Evolutionary conservation across 345 rosid species (phyloP).

Genomic region (Boechera divaricarpa): DNA sequence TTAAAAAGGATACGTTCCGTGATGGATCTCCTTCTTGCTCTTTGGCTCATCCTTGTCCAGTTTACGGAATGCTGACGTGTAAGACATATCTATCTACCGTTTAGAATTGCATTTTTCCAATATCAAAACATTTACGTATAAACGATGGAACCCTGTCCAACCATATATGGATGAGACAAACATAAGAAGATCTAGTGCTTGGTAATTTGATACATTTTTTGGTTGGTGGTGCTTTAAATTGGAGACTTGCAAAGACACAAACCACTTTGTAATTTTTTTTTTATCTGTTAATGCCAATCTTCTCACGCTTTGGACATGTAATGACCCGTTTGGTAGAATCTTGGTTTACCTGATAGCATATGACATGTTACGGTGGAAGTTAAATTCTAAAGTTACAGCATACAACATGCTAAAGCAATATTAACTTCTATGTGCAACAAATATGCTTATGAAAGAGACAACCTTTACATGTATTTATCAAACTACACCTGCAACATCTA

Average conservation of each 20-base stretch:
- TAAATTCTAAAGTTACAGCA: neutral
- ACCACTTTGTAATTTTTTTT: neutral
- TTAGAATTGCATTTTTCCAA: neutral
- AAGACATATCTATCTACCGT: constrained; percentile 21
- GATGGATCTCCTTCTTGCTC: constrained; percentile 19
- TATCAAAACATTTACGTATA: too few species aligned
- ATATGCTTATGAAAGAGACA: neutral
- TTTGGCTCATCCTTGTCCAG: constrained; percentile 17
- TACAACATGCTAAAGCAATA: neutral
- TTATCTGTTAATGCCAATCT: neutral
- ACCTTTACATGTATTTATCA: neutral
- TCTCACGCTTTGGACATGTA: neutral
- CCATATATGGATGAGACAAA: neutral
- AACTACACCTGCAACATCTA: neutral
- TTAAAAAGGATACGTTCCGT: constrained; percentile 10
- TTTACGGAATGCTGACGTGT: constrained; percentile 29
- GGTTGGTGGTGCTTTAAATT: neutral
- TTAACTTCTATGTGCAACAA: constrained; percentile 2
- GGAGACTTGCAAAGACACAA: neutral
- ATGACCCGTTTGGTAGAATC: neutral
- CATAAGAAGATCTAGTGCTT: neutral
- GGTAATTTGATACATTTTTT: neutral
- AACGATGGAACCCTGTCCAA: neutral
- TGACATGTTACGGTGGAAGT: neutral
- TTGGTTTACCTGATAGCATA: neutral